A percentile compares a stretch with the other conserved stretches of the same genome.
These are phyloP conservation scores for Cinnamomum chago DNA, from an alignment of 164 flowering plant genomes.

Conservation along the genomic window DNA sequence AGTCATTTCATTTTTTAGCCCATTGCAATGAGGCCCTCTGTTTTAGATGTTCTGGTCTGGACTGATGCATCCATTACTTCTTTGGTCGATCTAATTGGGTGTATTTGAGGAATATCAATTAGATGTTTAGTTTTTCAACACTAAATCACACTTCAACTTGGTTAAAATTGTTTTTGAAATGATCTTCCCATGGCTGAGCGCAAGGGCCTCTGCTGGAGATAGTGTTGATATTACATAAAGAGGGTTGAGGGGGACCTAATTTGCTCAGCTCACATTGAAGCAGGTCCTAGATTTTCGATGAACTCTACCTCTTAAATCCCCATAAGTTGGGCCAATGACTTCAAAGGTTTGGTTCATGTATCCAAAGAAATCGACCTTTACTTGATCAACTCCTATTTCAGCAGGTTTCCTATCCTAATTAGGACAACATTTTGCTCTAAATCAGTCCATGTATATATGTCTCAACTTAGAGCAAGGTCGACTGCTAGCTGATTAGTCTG, in stretches of 20 bases:
- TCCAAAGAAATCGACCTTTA: not conserved
- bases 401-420: not conserved
- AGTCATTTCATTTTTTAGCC: no score
- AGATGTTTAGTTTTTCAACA: no score
- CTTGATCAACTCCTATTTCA: not conserved
- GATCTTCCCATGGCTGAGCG: not conserved
- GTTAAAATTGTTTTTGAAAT: no score
- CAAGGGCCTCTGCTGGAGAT: slow-evolving; percentile 12
- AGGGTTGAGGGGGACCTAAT: slow-evolving; percentile 8
- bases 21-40: no score
- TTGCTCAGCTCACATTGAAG: slow-evolving; percentile 1
- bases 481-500: no score
- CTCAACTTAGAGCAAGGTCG: no score
- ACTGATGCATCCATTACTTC: no score
- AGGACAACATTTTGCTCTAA: not conserved
- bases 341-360: slow-evolving; percentile 11
- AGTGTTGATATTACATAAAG: slow-evolving; percentile 9
- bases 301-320: not conserved
- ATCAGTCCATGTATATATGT: no score
- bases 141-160: no score
- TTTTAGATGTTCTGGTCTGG: no score
- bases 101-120: no score
- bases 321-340: slow-evolving; percentile 8
- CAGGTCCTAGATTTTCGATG: not conserved
- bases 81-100: no score